A percentile compares a stretch with the other conserved stretches of the same genome.
These are phyloP conservation scores for Podila clonocystis DNA, from an alignment of 192 early-diverging fungal genomes.

Conservation along the genomic window DNA sequence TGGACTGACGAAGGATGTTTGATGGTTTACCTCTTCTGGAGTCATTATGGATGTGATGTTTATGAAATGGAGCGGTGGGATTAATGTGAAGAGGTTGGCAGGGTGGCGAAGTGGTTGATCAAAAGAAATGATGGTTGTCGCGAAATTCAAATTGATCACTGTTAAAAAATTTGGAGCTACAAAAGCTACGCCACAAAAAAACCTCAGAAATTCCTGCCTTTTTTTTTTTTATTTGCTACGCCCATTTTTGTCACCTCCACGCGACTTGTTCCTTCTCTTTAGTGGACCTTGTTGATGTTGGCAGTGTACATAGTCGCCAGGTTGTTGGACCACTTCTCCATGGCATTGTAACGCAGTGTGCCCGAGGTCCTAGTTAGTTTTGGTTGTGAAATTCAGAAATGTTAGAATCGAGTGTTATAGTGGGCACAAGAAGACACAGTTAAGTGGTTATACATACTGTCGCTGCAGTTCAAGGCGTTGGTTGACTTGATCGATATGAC, in stretches of 20 bases:
- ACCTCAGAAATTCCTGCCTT: too few species aligned
- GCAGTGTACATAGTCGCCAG: slow-evolving; percentile 70
- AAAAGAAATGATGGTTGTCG: too few species aligned
- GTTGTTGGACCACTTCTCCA: slow-evolving; percentile 79
- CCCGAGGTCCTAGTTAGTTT: slow-evolving; percentile 63
- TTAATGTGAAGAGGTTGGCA: not conserved
- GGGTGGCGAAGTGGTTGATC: too few species aligned
- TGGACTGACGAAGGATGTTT: not conserved
- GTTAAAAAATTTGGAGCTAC: too few species aligned
- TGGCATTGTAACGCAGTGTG: slow-evolving; percentile 69
- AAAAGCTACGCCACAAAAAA: too few species aligned
- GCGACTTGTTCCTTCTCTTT: slow-evolving; percentile 2
- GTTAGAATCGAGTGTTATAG: not conserved
- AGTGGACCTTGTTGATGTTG: slow-evolving; percentile 63
- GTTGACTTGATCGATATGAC: slow-evolving; percentile 92
- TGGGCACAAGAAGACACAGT: not conserved
- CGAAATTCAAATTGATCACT: too few species aligned
- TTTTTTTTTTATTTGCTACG: too few species aligned
- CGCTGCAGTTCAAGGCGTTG: slow-evolving; percentile 76
- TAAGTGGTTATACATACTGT: slow-evolving; percentile 58
- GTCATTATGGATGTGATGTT: slow-evolving; percentile 1
- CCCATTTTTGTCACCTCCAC: too few species aligned
- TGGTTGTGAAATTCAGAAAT: not conserved
- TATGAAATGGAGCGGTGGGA: not conserved
- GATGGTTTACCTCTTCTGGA: slow-evolving; percentile 24